These are phyloP conservation scores for Daldinia eschscholtzii DNA, from an alignment of 2,329 filamentous ascomycete genomes.

Conservation along the genomic window DNA sequence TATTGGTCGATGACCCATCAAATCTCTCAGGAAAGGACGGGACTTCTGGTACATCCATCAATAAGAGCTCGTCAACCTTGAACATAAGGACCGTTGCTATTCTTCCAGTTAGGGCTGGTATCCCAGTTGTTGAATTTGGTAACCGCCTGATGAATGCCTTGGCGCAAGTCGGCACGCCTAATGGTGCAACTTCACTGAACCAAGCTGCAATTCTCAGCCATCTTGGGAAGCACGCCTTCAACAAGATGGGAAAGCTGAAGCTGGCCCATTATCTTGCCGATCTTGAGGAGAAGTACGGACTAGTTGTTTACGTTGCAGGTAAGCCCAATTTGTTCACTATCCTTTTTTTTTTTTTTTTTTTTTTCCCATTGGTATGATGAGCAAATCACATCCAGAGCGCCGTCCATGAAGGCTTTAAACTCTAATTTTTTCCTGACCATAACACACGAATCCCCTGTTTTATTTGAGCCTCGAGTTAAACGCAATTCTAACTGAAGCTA, in stretches of 20 bases:
- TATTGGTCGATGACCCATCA: conserved; percentile 84
- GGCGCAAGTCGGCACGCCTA: conserved; percentile 87
- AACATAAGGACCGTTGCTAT: conserved; percentile 95
- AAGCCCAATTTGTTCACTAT: conserved; percentile 52
- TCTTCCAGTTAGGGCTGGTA: conserved; percentile 88
- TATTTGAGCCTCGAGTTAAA: conserved; percentile 8
- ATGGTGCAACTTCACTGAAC: conserved; percentile 91
- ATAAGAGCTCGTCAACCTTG: conserved; percentile 83
- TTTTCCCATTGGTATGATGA: conserved; percentile 62
- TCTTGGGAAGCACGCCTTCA: conserved; percentile 95
- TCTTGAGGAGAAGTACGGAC: conserved; percentile 94
- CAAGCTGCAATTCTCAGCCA: conserved; percentile 95
- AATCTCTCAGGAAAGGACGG: conserved; percentile 74
- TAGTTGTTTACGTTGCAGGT: conserved; percentile 93
- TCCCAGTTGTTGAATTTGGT: conserved; percentile 96
- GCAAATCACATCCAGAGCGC: conserved; percentile 63
- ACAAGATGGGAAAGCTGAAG: conserved; percentile 95
- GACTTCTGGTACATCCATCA: conserved; percentile 68
- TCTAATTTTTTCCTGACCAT: conserved; percentile 77
- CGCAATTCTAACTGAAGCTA: conserved; percentile 49
- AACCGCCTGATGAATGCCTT: conserved; percentile 88
- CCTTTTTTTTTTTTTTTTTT: background rate
- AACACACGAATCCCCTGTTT: conserved; percentile 30
- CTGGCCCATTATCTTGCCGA: conserved; percentile 96
- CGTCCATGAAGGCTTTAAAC: conserved; percentile 69